Base-by-base conservation (phyloP, 140 eudicot genomes). In the Bidens hawaiensis region DNA sequence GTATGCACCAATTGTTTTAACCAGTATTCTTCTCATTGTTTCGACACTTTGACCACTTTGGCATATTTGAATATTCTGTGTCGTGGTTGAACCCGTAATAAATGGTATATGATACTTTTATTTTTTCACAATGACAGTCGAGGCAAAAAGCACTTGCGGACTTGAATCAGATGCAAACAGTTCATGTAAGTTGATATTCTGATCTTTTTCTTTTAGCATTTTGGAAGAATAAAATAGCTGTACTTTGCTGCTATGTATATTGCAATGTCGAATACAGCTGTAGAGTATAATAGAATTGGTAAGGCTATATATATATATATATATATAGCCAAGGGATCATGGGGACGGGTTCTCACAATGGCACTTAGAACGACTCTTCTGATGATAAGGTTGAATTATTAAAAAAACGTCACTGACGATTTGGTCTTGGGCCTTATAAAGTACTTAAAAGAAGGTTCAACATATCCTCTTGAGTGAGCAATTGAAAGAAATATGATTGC, bases 101-200 rank as follows among this genome's bases (percentile, higher is more conserved):
- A 16, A 57, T 28, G 53, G 62, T 63, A 12, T 23, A 38, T 62
- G 5, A 27, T 31, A 6, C 25, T 22, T 51, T 31, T 8, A 19
- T 46, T 60, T 9, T 57, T 42, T 15, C 16, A n/a, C 15, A 16
- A 31, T 64, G 64, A 28, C 79, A 78, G 85, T 83, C 97, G 1
- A 79, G 94, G 78, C 78, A 78, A 62, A 81, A 81, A 70, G 97
- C 97, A 14, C 41, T 81, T 14, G 71, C 69, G 5, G 97, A 89
- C 68, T 58, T 85, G 77, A 61, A 65, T 6, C 67, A 60, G 40
- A 76, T 78, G 82, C 76, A 78, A 67, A 62, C 71, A 27, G 76
- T 73, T 52, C 80, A 85, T 42, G 85, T 83, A 65, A 79, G 86
- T 48, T 26, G 24, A 22, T 28, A 11, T 67, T n/a, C 23, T 46